Evolutionary conservation across 441 rosid genomes (phyloP), one percentile per base, ranked within the genome.

Genomic region (Eutrema salsugineum): DNA sequence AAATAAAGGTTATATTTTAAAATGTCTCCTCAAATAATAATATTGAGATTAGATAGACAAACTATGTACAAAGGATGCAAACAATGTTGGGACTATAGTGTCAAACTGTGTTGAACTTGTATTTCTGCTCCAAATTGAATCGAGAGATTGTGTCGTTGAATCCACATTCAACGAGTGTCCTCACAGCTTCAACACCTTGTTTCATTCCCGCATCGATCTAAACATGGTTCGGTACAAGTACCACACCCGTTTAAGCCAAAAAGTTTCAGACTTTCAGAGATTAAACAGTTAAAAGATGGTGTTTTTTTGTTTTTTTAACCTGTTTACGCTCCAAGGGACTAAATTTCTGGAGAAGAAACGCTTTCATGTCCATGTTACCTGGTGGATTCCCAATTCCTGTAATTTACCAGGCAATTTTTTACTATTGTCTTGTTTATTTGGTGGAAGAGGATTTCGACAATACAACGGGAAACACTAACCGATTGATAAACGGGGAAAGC

Each of bases 321-420:
- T 91, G 91, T 66, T 82, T 77, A 22, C 83, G 81, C 82, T 93
- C 97, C 38, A 40, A 78, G 3, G 81, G 63, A 71, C 98, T 91
- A 74, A 93, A 91, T 61, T 86, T 87, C 67, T 89, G 97, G 38
- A 93, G 81, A 61, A 89, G 96, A 79, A 81, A 93, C 60, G 97
- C 98, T 78, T 85, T 91, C 88, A 91, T 79, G 86, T 93, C 97
- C 94, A 93, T 93, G 9, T 77, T 76, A 55, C 96, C 98, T 1
- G 98, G 97, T 68, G 97, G 93, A 78, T 86, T 89, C 56, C 96
- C 97, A 66, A 93, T 89, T 63, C 98, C 97, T 91, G 84, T 62
- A 73, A 59, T 33, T 11, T 33, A 42, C 19, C 10, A 63, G 42
- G 20, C 11, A 44, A 2, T 6, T 44, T 6, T 44, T 44, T 35